Percentiles rank a stretch among this genome's conserved stretches.
phyloP scores from a whole-genome alignment of 768 basidiomycete genomes.

The Dictyophora rubrovolvata region DNA sequence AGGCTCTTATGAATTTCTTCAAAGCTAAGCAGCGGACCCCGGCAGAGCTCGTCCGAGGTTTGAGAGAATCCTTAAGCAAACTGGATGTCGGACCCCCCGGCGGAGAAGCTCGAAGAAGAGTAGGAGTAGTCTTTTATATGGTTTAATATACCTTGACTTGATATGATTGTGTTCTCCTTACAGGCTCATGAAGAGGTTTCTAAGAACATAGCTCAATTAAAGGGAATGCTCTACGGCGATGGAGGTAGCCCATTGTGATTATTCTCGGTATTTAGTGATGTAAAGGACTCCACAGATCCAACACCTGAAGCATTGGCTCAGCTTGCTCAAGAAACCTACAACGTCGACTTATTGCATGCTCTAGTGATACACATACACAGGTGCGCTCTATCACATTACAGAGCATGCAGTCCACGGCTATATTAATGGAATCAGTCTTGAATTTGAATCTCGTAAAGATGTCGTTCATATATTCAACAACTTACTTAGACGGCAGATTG shows the following conservation, averaged over 20 bases:
- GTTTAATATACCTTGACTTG: not conserved
- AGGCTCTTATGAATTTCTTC: constrained; percentile 88
- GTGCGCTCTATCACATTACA: constrained; percentile 49
- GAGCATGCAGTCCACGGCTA: constrained; percentile 77
- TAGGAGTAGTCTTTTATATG: not conserved
- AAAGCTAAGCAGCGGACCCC: constrained; percentile 84
- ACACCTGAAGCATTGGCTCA: constrained; percentile 86
- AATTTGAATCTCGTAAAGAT: constrained; percentile 88
- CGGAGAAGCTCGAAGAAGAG: constrained; percentile 47
- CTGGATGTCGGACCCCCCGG: constrained; percentile 68
- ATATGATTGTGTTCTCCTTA: constrained; percentile 1
- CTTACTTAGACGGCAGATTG: constrained; percentile 83
- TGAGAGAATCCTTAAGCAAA: constrained; percentile 69
- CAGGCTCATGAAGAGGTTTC: constrained; percentile 86
- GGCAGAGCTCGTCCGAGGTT: constrained; percentile 73
- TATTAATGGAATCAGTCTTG: constrained; percentile 73
- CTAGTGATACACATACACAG: constrained; percentile 73
- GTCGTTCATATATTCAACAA: constrained; percentile 85
- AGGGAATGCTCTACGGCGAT: constrained; percentile 78
- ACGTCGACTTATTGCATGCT: constrained; percentile 74
- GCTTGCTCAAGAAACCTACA: constrained; percentile 92
- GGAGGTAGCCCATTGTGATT: constrained; percentile 46
- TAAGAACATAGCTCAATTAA: constrained; percentile 85
- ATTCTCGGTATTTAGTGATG: constrained; percentile 2
- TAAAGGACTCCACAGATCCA: constrained; percentile 42